Evolutionary conservation across 2,329 filamentous ascomycete genomes (phyloP).

Genomic region (Microcera coccophila): DNA sequence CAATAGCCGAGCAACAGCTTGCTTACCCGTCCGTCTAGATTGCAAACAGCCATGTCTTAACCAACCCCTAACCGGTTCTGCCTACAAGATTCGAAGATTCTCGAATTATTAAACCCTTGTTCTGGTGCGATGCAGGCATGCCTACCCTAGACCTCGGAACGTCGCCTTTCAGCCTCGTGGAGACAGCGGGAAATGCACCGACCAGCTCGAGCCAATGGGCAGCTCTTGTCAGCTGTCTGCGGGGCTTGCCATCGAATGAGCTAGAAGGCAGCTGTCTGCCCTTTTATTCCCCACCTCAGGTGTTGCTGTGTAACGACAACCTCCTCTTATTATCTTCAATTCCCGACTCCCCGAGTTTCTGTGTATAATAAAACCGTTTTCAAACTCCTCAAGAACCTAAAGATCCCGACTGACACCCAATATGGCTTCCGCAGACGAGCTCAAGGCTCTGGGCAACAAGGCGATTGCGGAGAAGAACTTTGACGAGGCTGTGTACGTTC

Average conservation of each 20-base stretch:
- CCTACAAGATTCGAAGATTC: too few species aligned
- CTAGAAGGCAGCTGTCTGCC: constrained; percentile 37
- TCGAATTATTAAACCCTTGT: too few species aligned
- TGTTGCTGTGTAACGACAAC: constrained; percentile 21
- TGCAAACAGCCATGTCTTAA: too few species aligned
- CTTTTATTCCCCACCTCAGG: constrained; percentile 30
- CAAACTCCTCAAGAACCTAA: constrained; percentile 7
- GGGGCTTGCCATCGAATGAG: constrained; percentile 39
- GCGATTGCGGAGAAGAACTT: constrained; percentile 98
- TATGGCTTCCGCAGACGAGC: constrained; percentile 66
- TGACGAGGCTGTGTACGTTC: constrained; percentile 82
- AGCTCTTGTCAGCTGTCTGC: constrained; percentile 21
- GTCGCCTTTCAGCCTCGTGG: constrained; percentile 20
- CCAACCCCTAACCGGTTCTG: too few species aligned
- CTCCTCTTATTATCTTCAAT: constrained; percentile 19
- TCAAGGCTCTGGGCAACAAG: constrained; percentile 98
- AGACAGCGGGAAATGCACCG: constrained; percentile 12
- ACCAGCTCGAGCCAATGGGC: constrained; percentile 29
- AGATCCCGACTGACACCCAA: constrained; percentile 6
- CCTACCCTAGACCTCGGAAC: too few species aligned
- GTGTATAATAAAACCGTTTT: constrained; percentile 1
- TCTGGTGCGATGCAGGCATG: too few species aligned
- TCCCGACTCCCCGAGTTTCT: not conserved
- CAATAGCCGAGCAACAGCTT: too few species aligned
- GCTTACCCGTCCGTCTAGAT: too few species aligned